A percentile compares a stretch with the other conserved stretches of the same genome.
Evolutionary conservation across 495 filamentous ascomycete species (phyloP).

Genomic region (Talaromyces thailandensis): DNA sequence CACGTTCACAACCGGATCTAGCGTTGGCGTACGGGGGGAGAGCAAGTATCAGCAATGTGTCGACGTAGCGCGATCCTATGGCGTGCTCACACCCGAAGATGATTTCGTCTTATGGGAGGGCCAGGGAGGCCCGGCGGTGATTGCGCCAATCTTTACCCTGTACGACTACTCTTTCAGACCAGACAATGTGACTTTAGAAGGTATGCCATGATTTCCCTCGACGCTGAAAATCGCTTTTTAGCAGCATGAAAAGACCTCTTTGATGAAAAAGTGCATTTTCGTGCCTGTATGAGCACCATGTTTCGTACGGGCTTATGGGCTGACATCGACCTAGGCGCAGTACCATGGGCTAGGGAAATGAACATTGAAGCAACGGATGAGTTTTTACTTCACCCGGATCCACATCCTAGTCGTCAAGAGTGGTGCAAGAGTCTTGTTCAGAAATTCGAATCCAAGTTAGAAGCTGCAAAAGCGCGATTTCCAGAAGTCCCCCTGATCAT

Average conservation of each 20-base stretch:
- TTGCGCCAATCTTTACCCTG: constrained; percentile 6
- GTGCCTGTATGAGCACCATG: background rate
- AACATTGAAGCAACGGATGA: constrained; percentile 7
- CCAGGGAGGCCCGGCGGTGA: constrained; percentile 3
- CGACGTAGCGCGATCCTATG: constrained; percentile 4
- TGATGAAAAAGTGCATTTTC: background rate
- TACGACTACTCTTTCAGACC: constrained; percentile 8
- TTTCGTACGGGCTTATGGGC: background rate
- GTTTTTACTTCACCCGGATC: constrained; percentile 5
- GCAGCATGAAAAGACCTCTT: background rate
- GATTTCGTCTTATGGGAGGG: constrained; percentile 7
- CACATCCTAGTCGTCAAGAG: constrained; percentile 1
- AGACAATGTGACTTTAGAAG: constrained; percentile 4
- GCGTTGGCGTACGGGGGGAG: constrained; percentile 1
- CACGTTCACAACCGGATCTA: constrained; percentile 2
- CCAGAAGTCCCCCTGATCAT: constrained; percentile 1
- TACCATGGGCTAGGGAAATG: constrained; percentile 1
- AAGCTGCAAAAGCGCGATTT: background rate
- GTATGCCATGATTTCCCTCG: background rate
- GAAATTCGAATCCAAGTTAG: constrained; percentile 4
- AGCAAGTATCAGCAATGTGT: constrained; percentile 8
- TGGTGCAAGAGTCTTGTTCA: constrained; percentile 6
- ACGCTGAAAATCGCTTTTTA: background rate
- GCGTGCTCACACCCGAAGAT: constrained; percentile 3
- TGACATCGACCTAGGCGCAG: background rate